Conservation (phyloP, 805 yeast genomes). For the Pichia nanzhaoensis region DNA sequence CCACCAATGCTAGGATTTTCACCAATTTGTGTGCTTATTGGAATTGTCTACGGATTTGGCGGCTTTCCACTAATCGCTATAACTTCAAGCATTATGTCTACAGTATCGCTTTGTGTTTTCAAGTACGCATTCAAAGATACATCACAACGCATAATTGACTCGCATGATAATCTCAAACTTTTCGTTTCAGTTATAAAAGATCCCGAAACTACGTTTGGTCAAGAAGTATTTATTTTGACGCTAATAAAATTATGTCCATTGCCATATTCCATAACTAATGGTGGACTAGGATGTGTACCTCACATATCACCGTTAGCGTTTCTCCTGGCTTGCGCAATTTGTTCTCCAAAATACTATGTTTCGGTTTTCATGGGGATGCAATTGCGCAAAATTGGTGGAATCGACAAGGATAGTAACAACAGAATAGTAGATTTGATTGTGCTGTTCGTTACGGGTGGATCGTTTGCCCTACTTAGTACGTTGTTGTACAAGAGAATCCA, state of each 20-base stretch:
- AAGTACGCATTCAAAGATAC: slow-evolving; percentile 48
- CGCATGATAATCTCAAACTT: slow-evolving; percentile 63
- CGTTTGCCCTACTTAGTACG: slow-evolving; percentile 57
- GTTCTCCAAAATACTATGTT: slow-evolving; percentile 77
- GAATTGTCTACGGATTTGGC: slow-evolving; percentile 77
- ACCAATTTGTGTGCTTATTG: slow-evolving; percentile 56
- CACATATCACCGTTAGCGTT: slow-evolving; percentile 59
- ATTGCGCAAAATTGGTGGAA: slow-evolving; percentile 60
- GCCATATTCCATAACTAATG: slow-evolving; percentile 88
- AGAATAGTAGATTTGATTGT: slow-evolving; percentile 58
- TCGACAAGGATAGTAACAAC: slow-evolving; percentile 37
- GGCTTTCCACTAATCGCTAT: slow-evolving; percentile 76
- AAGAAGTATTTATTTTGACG: slow-evolving; percentile 58
- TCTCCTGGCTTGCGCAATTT: slow-evolving; percentile 60
- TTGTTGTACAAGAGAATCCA: slow-evolving; percentile 55
- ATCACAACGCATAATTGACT: slow-evolving; percentile 53
- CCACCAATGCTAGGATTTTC: slow-evolving; percentile 90
- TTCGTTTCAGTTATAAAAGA: slow-evolving; percentile 69
- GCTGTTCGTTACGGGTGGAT: slow-evolving; percentile 47
- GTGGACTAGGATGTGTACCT: slow-evolving; percentile 86
- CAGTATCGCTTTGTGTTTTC: slow-evolving; percentile 64
- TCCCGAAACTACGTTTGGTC: slow-evolving; percentile 32
- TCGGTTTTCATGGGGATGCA: slow-evolving; percentile 75
- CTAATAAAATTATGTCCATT: slow-evolving; percentile 82
- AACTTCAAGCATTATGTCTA: slow-evolving; percentile 68